Evolutionary conservation across 257 asterid species (phyloP), one percentile per base, ranked within the genome.

Genomic region (Oldenlandia corymbosa): DNA sequence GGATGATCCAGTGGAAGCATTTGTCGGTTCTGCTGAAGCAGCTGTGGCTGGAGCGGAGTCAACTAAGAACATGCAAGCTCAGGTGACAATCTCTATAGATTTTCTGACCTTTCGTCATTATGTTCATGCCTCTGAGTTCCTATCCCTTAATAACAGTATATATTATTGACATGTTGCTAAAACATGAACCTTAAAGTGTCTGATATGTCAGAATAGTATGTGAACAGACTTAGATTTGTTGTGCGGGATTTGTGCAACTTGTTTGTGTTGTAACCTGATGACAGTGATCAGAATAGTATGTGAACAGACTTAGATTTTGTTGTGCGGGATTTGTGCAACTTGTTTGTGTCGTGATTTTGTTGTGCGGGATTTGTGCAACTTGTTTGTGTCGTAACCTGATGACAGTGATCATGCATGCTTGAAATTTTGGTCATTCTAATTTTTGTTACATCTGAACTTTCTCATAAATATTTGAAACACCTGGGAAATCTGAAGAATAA

Each of bases 1-100:
- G 62, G 86, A 73, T 16, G 82, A 87, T 80, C 95, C 97, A n/a
- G 65, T 81, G 32, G 81, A 74, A 68, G 91, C 95, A 26, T 92
- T 92, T 58, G 79, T 72, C 39, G 55, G 77, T 7, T 92, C 98
- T 66, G 92, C 98, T 78, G 93, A 92, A 78, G 95, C 95, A 55
- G 98, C 91, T 10, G 73, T 72, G 43, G 78, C 85, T 53, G 98
- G 97, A 57, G 98, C 98, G 10, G 94, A 85, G 80, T 80, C 97
- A 30, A 92, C 98, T 23, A 87, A 85, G 69, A 50, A 66, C 77
- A 92, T 92, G 98, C 86, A 69, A 66, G 97, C 98, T 37, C 97
- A 81, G 98, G 97, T 92, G 64, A 71, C 21, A 2, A 7, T 78
- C 36, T 46, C 24, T 62, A 12, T 54, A 23, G 8, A 31, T 43